Percentiles rank a stretch among this genome's conserved stretches.
Conservation (phyloP, 345 rosid genomes). For the Hirschfeldia incana region DNA sequence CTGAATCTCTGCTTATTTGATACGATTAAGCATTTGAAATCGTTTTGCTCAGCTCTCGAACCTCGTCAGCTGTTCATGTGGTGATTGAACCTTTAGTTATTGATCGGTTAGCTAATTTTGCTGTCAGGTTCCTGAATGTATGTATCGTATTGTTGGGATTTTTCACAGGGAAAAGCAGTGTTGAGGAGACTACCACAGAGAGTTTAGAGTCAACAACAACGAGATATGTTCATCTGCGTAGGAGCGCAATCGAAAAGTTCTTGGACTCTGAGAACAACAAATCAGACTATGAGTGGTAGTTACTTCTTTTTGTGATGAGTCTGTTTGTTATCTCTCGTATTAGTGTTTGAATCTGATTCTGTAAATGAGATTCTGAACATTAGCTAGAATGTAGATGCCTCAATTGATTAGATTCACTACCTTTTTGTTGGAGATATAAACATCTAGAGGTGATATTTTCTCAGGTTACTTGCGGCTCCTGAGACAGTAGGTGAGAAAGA, state of each 20-base stretch:
- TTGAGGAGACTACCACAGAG: constrained; percentile 11
- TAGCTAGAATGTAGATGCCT: constrained; percentile 7
- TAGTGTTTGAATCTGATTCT: neutral
- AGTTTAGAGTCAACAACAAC: constrained; percentile 5
- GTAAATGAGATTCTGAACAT: neutral
- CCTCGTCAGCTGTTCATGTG: neutral
- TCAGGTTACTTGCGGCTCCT: constrained; percentile 39
- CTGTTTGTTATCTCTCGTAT: neutral
- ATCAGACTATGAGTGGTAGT: constrained; percentile 39
- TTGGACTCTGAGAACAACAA: constrained; percentile 38
- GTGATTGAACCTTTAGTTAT: neutral
- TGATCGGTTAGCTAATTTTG: neutral
- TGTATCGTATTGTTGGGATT: neutral
- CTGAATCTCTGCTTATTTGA: neutral
- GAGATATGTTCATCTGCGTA: constrained; percentile 25
- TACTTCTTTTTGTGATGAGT: neutral
- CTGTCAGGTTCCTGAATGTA: neutral
- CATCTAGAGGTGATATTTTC: neutral
- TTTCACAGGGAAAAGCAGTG: constrained; percentile 6
- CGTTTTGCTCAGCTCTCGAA: too few relatives aligned
- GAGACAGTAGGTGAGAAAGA: constrained; percentile 17
- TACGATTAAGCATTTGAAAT: neutral
- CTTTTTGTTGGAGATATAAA: neutral
- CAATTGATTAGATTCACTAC: neutral
- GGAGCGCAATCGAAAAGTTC: constrained; percentile 31